A percentile compares a stretch with the other conserved stretches of the same genome.
phyloP scores from a whole-genome alignment of 2,329 filamentous ascomycete species.

The Purpureocillium takamizusanense region DNA sequence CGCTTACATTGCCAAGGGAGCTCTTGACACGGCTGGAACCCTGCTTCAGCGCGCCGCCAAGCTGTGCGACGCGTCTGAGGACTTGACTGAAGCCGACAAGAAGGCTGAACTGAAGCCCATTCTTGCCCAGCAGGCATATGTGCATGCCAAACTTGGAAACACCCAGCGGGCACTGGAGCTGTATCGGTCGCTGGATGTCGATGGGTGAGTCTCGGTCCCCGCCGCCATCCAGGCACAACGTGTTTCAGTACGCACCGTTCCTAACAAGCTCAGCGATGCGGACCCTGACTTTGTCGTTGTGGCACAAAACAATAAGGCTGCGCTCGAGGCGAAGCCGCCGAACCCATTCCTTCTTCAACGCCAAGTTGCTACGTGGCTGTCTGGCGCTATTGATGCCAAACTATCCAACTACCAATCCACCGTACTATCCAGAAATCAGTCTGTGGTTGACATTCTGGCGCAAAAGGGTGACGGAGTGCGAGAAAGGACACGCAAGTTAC shows the following conservation, averaged over 20 bases:
- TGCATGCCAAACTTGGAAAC: conserved; percentile 58
- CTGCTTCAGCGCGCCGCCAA: conserved; percentile 62
- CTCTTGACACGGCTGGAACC: conserved; percentile 54
- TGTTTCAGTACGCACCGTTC: no score
- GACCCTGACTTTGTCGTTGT: conserved; percentile 60
- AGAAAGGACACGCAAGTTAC: conserved; percentile 33
- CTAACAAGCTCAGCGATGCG: conserved; percentile 38
- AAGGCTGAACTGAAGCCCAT: conserved; percentile 67
- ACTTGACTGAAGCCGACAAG: conserved; percentile 66
- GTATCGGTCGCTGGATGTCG: conserved; percentile 50
- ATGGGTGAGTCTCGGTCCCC: conserved; percentile 41
- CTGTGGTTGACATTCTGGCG: conserved; percentile 55
- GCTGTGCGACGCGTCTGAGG: conserved; percentile 65
- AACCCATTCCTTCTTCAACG: conserved; percentile 65
- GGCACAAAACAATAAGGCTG: conserved; percentile 53
- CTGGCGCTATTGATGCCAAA: conserved; percentile 47
- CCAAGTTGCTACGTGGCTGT: conserved; percentile 44
- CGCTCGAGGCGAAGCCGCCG: conserved; percentile 27
- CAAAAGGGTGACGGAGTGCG: conserved; percentile 59
- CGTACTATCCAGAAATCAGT: conserved; percentile 50
- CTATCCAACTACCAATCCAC: conserved; percentile 62
- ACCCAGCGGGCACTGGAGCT: conserved; percentile 55
- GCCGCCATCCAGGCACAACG: not conserved
- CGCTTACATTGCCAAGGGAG: conserved; percentile 59
- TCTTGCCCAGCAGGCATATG: conserved; percentile 66